These are phyloP conservation scores for Solanum pennellii DNA, from an alignment of 257 asterid species.

Conservation along the genomic window DNA sequence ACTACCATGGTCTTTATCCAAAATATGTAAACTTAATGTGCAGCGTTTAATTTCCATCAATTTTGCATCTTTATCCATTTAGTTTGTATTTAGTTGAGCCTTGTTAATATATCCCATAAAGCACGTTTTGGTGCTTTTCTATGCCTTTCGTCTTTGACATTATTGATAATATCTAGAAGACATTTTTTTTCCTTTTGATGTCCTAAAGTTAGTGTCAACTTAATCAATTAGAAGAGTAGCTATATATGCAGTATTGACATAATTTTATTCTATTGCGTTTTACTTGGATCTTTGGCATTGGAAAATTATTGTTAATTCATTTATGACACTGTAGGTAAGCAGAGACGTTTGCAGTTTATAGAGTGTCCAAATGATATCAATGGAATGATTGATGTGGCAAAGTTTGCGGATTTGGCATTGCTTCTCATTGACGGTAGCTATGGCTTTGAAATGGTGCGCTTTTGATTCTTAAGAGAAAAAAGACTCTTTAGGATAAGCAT, in stretches of 20 bases:
- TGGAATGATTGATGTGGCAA: conserved; percentile 99
- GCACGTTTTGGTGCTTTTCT: neutral
- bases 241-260: neutral
- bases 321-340: conserved; percentile 52
- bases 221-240: neutral
- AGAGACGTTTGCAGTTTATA: conserved; percentile 85
- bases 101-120: neutral
- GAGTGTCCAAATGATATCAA: conserved; percentile 98
- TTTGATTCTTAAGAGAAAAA: neutral
- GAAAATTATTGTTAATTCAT: neutral
- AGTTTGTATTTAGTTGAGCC: neutral
- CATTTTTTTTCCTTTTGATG: neutral
- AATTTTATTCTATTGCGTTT: neutral
- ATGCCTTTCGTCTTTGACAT: neutral
- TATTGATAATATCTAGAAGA: neutral
- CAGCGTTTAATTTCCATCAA: neutral
- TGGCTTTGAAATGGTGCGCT: conserved; percentile 96
- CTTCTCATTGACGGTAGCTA: conserved; percentile 96
- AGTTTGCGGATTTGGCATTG: conserved; percentile 85
- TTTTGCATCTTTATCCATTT: neutral
- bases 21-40: neutral
- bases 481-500: neutral
- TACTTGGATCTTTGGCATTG: neutral
- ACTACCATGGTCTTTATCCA: neutral
- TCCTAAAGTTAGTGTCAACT: neutral